Conservation (phyloP, 1,284 basidiomycete species). For the Boletellus sp. region DNA sequence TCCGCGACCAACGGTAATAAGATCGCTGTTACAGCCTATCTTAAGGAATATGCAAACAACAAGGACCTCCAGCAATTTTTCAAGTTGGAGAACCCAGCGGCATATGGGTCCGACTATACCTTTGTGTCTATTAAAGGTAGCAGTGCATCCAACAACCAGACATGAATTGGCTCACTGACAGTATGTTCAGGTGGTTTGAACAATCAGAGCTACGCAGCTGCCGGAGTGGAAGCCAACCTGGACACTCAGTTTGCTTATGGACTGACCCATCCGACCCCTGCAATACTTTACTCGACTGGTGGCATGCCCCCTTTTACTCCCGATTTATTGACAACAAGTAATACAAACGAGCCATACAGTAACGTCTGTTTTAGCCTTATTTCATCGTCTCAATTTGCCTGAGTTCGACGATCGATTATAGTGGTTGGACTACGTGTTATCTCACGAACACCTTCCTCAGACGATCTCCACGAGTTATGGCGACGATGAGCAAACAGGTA, state of each 20-base stretch:
- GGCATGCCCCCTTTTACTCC: conserved; percentile 59
- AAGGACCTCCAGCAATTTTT: conserved; percentile 54
- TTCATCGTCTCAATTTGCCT: neutral
- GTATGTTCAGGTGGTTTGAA: conserved; percentile 49
- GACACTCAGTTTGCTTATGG: conserved; percentile 70
- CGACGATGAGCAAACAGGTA: conserved; percentile 66
- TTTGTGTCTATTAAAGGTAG: conserved; percentile 49
- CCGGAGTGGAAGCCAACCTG: conserved; percentile 69
- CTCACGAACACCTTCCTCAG: conserved; percentile 32
- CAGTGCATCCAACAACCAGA: neutral
- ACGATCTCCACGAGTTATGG: conserved; percentile 40
- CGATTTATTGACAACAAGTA: conserved; percentile 36
- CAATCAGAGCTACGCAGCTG: conserved; percentile 49
- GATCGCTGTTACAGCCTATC: conserved; percentile 57
- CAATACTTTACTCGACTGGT: conserved; percentile 60
- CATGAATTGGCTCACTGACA: neutral
- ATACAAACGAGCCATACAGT: conserved; percentile 65
- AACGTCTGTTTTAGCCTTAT: conserved; percentile 34
- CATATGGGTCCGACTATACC: conserved; percentile 30
- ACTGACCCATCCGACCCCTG: conserved; percentile 46
- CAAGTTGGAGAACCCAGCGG: conserved; percentile 37
- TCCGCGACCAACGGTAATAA: conserved; percentile 39
- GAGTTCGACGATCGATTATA: conserved; percentile 23
- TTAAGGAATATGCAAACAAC: conserved; percentile 54
- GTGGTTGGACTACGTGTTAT: conserved; percentile 59